Conservation (phyloP, 2,329 filamentous ascomycete genomes). For the Colletotrichum theobromicola region DNA sequence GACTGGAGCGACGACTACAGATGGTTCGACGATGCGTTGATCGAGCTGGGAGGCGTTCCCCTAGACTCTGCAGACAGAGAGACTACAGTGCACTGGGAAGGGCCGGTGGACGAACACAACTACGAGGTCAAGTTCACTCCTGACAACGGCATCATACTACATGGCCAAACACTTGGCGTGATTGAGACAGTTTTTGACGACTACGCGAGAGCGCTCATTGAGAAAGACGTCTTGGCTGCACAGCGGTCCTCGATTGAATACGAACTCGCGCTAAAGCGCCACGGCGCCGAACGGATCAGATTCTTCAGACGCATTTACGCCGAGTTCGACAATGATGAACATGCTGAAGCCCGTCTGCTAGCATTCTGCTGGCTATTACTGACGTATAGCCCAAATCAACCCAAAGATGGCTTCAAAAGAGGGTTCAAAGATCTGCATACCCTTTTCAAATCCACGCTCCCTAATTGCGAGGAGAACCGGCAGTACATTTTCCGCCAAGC, state of each 20-base stretch:
- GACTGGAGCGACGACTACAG: not conserved
- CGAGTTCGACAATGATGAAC: not conserved
- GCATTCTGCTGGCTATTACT: not conserved
- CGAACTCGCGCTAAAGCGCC: not conserved
- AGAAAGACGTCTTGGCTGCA: not conserved
- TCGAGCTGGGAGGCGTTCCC: not conserved
- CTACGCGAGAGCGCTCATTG: not conserved
- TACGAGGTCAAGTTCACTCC: not conserved
- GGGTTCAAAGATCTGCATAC: not conserved
- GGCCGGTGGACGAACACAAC: fast-evolving
- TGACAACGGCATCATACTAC: not conserved
- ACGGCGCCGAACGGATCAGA: not conserved
- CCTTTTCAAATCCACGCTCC: not conserved
- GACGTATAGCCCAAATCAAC: not conserved
- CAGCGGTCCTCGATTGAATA: not conserved
- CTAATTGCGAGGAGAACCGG: not conserved
- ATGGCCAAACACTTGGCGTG: not conserved
- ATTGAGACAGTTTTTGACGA: not conserved
- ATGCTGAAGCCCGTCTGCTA: not conserved
- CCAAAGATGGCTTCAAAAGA: not conserved
- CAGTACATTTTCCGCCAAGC: not conserved
- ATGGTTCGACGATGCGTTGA: not conserved
- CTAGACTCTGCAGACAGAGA: not conserved
- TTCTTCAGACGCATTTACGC: not conserved
- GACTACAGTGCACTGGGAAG: not conserved